Evolutionary conservation across 2,329 filamentous ascomycete species (phyloP).

Genomic region (Kalaharituber pfeilii): DNA sequence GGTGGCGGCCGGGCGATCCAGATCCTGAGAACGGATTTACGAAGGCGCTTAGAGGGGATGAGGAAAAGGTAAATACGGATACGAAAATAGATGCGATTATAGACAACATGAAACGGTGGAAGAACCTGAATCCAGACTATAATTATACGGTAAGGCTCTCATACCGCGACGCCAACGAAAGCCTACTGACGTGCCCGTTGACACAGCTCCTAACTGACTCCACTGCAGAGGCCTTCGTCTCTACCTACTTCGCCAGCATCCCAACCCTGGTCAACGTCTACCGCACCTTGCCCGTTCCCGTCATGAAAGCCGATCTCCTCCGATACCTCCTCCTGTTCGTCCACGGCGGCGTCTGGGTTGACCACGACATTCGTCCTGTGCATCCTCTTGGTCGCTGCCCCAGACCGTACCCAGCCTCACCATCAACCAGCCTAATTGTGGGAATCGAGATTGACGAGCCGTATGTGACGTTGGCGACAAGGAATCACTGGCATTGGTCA

Average conservation of each 20-base stretch:
- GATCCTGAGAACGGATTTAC: not conserved
- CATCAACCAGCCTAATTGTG: constrained; percentile 25
- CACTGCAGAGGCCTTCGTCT: not conserved
- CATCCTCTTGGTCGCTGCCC: constrained; percentile 24
- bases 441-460: constrained; percentile 28
- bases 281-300: constrained; percentile 22
- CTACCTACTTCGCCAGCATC: constrained; percentile 12
- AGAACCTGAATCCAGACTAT: not conserved
- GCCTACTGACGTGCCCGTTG: not conserved
- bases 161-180: no score
- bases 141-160: not conserved
- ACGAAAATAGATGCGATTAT: not conserved
- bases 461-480: constrained; percentile 23
- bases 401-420: constrained; percentile 13
- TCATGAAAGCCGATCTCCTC: constrained; percentile 3
- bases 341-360: constrained; percentile 27
- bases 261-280: constrained; percentile 24
- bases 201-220: not conserved
- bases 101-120: not conserved
- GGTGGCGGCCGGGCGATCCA: not conserved
- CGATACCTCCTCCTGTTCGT: constrained; percentile 27
- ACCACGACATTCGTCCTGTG: constrained; percentile 25
- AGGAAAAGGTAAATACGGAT: not conserved
- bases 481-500: constrained; percentile 26
- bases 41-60: no score